phyloP scores from a whole-genome alignment of 140 eudicot species.

The Anethum foeniculum region DNA sequence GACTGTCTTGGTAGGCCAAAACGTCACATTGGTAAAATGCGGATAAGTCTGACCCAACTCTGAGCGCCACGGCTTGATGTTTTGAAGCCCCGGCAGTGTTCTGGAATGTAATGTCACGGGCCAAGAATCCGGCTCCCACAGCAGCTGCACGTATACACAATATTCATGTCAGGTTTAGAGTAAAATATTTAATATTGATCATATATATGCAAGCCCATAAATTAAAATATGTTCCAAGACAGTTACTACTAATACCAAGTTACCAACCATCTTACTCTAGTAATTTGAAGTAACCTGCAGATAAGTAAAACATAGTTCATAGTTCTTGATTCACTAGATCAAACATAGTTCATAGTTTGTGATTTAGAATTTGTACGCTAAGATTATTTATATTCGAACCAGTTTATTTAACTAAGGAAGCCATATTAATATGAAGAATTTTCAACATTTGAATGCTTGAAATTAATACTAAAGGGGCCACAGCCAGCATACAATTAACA shows the following conservation, averaged over 20 bases:
- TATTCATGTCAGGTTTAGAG: neutral
- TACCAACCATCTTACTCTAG: neutral
- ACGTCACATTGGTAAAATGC: constrained; percentile 68
- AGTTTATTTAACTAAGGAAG: no score
- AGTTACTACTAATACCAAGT: no score
- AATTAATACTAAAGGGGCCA: neutral
- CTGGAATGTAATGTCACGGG: constrained; percentile 63
- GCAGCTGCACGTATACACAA: constrained; percentile 37
- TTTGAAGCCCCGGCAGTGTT: constrained; percentile 79
- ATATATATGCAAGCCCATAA: no score
- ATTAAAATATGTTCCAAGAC: no score
- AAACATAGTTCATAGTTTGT: no score
- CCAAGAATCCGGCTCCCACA: constrained; percentile 60
- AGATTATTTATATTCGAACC: no score
- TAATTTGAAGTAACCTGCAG: no score
- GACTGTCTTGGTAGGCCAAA: constrained; percentile 70
- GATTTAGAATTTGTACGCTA: no score
- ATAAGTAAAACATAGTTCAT: no score
- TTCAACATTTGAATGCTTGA: neutral
- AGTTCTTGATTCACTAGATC: no score
- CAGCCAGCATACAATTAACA: neutral
- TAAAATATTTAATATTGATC: neutral
- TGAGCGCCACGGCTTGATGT: constrained; percentile 92
- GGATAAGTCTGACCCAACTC: constrained; percentile 59
- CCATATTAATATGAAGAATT: neutral